Evolutionary conservation across 208 protist genomes (phyloP).

Genomic region (Wallacemonas sp.): DNA sequence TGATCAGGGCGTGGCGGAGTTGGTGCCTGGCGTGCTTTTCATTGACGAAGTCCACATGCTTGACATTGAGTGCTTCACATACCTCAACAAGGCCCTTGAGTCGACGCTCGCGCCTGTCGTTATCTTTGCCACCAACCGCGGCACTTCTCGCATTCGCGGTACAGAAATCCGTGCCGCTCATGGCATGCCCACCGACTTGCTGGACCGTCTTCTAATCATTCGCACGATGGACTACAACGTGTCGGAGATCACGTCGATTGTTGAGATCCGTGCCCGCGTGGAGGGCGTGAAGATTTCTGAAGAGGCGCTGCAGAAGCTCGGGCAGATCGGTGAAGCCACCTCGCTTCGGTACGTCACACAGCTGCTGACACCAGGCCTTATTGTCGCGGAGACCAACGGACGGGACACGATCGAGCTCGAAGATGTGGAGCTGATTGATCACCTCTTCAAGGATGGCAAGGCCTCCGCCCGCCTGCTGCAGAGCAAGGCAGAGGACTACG

Average conservation of each 20-base stretch:
- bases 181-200: conserved; percentile 99
- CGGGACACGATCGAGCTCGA: conserved; percentile 89
- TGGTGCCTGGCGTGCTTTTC: conserved; percentile 99
- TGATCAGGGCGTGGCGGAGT: conserved; percentile 99
- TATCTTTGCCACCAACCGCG: conserved; percentile 99
- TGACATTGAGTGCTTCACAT: conserved; percentile 99
- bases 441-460: conserved; percentile 98
- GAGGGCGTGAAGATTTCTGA: conserved; percentile 95
- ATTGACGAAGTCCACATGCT: conserved; percentile 99
- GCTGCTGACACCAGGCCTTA: conserved; percentile 96
- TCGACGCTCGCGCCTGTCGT: conserved; percentile 99
- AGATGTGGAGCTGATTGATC: conserved; percentile 93
- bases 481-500: conserved; percentile 87
- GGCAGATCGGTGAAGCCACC: conserved; percentile 89
- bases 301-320: conserved; percentile 89
- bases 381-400: conserved; percentile 95
- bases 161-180: conserved; percentile 98
- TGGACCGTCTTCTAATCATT: conserved; percentile 99
- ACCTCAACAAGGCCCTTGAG: conserved; percentile 99
- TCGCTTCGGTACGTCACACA: conserved; percentile 98
- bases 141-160: conserved; percentile 95
- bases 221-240: conserved; percentile 96
- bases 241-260: conserved; percentile 96
- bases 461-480: conserved; percentile 89
- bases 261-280: conserved; percentile 93